Base-by-base conservation (phyloP, 768 basidiomycete genomes). In the Leccinum uliginosum region DNA sequence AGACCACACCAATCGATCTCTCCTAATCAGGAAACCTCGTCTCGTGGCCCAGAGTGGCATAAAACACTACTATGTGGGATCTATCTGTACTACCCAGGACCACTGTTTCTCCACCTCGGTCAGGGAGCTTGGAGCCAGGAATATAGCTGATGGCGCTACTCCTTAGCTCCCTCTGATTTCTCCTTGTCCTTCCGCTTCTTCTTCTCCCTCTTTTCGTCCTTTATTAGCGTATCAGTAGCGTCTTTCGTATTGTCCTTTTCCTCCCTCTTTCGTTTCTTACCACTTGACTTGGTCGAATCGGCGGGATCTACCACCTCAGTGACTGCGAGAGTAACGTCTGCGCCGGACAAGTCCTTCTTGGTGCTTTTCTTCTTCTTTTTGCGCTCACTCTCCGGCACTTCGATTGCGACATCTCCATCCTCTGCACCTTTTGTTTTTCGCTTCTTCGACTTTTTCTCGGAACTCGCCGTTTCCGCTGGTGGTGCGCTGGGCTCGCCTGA, bases 1-100 rank as follows among this genome's bases (percentile, higher is more conserved):
- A 59, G 53, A 58, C 67, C 67, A 61, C 60, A 58, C 67, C 62
- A 62, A 70, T 72, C 71, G 69, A 72, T 69, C 60, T 67, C 48
- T 45, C 69, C 63, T 63, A 73, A 73, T 73, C 58, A 55, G 67
- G 69, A 54, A 60, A 56, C 54, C 60, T 67, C 58, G 63, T 68
- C 8, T 24, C 17, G 34, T 53, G n/a, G n/a, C n/a, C n/a, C n/a
- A 30, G 10, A 29, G 29, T 11, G 1, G 29, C 11, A 30, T 11
- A 30, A 30, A 32, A 32, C n/a, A n/a, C n/a, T n/a, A n/a, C n/a
- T n/a, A n/a, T n/a, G n/a, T n/a, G n/a, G n/a, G n/a, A n/a, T n/a
- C n/a, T n/a, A n/a, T n/a, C n/a, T n/a, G n/a, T n/a, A n/a, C n/a
- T n/a, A n/a, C n/a, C n/a, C n/a, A n/a, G n/a, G n/a, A n/a, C n/a